These are phyloP conservation scores for Aristolochia fimbriata DNA, from an alignment of 164 flowering plant genomes.

Conservation along the genomic window DNA sequence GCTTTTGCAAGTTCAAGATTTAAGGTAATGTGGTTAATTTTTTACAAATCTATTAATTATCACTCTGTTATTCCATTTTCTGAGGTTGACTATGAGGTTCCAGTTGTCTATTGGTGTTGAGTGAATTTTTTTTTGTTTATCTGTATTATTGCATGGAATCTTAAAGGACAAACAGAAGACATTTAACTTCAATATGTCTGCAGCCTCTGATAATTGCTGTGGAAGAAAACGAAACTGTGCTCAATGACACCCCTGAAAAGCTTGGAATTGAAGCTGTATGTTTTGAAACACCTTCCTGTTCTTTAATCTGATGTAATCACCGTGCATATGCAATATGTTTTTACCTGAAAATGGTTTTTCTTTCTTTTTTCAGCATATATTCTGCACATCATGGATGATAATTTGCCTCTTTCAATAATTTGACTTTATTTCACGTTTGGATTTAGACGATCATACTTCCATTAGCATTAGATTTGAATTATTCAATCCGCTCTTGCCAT, in stretches of 20 bases:
- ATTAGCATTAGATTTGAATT: too few relatives aligned
- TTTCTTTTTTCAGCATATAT: background rate
- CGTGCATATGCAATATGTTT: background rate
- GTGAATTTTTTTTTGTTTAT: too few relatives aligned
- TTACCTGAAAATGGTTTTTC: background rate
- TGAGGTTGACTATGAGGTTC: background rate
- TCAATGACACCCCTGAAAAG: conserved; percentile 60
- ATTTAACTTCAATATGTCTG: background rate
- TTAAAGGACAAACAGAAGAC: background rate
- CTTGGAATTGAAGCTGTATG: conserved; percentile 60
- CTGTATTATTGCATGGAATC: background rate
- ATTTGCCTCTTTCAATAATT: background rate
- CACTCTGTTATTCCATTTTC: background rate
- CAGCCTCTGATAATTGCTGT: conserved; percentile 79
- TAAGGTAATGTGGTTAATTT: conserved; percentile 27
- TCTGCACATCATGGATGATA: background rate
- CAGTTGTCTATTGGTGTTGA: background rate
- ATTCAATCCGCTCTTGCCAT: background rate
- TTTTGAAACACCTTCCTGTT: background rate
- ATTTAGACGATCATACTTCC: background rate
- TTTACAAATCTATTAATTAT: background rate
- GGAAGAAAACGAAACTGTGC: conserved; percentile 79
- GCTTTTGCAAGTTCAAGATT: conserved; percentile 52
- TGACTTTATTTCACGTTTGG: background rate
- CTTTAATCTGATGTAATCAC: background rate